Conservation (phyloP, 1,139 yeast species). For the Nakaseomyces bracarensis region DNA sequence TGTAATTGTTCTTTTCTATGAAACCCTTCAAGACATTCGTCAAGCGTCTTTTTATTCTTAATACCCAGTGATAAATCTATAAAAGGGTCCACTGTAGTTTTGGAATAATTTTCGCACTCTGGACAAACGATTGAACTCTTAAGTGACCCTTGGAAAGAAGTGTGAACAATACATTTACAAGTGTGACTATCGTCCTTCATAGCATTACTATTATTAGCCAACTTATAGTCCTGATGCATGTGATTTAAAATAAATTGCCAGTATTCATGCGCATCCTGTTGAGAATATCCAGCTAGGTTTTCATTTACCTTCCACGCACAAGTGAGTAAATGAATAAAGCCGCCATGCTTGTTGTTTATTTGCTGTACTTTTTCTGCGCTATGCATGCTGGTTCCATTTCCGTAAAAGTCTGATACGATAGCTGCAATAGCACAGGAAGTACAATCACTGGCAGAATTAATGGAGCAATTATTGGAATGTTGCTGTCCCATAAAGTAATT, state of each 20-base stretch:
- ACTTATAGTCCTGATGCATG: constrained; percentile 48
- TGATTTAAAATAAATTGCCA: constrained; percentile 86
- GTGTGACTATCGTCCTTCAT: constrained; percentile 10
- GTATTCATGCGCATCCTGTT: constrained; percentile 97
- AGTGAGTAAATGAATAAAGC: constrained; percentile 40
- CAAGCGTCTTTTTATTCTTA: constrained; percentile 36
- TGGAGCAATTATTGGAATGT: constrained; percentile 24
- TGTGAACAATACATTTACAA: constrained; percentile 76
- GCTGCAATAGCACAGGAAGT: constrained; percentile 78
- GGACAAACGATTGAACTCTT: constrained; percentile 69
- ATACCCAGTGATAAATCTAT: constrained; percentile 82
- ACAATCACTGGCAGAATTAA: constrained; percentile 37
- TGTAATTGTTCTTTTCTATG: constrained; percentile 62
- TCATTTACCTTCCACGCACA: constrained; percentile 82
- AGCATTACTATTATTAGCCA: constrained; percentile 17
- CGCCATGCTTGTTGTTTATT: constrained; percentile 30
- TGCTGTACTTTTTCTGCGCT: constrained; percentile 34
- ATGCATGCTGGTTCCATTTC: constrained; percentile 17
- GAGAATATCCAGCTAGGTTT: constrained; percentile 86
- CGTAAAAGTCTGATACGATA: constrained; percentile 49
- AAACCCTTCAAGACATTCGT: constrained; percentile 65
- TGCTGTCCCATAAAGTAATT: constrained; percentile 51
- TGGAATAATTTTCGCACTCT: constrained; percentile 54
- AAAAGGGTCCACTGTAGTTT: constrained; percentile 73
- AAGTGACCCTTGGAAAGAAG: constrained; percentile 66